These are phyloP conservation scores for Globisporangium polare DNA, from an alignment of 352 stramenopile species.

Conservation along the genomic window DNA sequence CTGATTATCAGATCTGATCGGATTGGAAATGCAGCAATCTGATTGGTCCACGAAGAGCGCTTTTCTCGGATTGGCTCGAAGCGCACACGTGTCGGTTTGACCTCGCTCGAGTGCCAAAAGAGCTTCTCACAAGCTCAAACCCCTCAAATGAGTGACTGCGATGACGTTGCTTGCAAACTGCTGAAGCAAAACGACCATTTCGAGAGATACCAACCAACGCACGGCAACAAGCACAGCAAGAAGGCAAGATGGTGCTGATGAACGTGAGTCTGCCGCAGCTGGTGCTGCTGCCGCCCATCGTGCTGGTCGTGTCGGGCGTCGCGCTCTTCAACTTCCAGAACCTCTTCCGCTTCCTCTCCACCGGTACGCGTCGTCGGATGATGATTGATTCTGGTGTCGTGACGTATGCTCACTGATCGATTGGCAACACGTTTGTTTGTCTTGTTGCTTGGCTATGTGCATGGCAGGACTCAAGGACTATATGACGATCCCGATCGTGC, in stretches of 20 bases:
- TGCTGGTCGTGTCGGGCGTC: slow-evolving; percentile 59
- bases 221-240: background rate
- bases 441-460: background rate
- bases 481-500: slow-evolving; percentile 63
- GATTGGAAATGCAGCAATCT: background rate
- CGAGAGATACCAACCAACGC: background rate
- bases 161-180: background rate
- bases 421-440: background rate
- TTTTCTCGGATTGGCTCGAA: slow-evolving; percentile 1
- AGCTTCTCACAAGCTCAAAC: too few relatives aligned
- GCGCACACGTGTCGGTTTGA: background rate
- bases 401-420: background rate
- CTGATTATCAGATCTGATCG: slow-evolving; percentile 2
- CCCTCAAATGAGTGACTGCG: background rate
- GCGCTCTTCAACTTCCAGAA: slow-evolving; percentile 84
- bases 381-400: background rate
- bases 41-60: slow-evolving; percentile 1
- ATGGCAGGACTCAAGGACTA: slow-evolving; percentile 53
- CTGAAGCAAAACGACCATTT: background rate
- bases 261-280: slow-evolving; percentile 52
- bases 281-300: slow-evolving; percentile 63
- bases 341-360: slow-evolving; percentile 58
- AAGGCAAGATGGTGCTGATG: slow-evolving; percentile 31
- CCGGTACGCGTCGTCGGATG: slow-evolving; percentile 27
- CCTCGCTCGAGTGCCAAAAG: background rate